Conservation (phyloP, 1,284 basidiomycete genomes). For the Phellinidium pouzarii region DNA sequence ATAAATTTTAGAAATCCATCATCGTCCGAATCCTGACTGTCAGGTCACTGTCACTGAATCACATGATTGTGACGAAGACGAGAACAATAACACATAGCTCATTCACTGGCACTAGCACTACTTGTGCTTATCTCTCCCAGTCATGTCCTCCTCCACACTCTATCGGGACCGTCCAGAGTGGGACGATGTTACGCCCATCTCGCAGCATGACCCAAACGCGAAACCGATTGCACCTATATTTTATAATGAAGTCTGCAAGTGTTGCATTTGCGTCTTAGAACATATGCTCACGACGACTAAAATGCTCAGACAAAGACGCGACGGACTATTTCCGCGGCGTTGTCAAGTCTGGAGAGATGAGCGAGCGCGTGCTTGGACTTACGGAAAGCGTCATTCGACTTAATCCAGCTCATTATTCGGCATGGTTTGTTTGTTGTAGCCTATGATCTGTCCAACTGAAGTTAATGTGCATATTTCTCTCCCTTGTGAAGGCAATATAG, state of each 20-base stretch:
- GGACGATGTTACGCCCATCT: constrained; percentile 71
- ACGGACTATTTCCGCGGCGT: constrained; percentile 89
- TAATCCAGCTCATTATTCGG: constrained; percentile 92
- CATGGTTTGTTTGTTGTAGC: constrained; percentile 56
- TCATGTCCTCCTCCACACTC: constrained; percentile 23
- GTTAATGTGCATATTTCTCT: constrained; percentile 3
- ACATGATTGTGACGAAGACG: too few species aligned
- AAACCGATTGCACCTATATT: constrained; percentile 84
- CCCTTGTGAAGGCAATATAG: constrained; percentile 77
- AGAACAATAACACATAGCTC: too few species aligned
- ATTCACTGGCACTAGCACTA: too few species aligned
- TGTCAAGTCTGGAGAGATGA: constrained; percentile 69
- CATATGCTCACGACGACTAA: constrained; percentile 10
- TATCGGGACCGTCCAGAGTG: constrained; percentile 68
- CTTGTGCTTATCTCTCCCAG: too few species aligned
- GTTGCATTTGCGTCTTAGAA: constrained; percentile 6
- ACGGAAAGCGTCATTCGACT: constrained; percentile 81
- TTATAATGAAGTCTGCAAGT: constrained; percentile 81
- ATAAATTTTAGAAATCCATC: too few species aligned
- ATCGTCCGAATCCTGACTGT: too few species aligned
- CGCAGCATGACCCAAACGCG: constrained; percentile 69
- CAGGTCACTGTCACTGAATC: too few species aligned
- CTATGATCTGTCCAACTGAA: constrained; percentile 9
- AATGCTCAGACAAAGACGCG: constrained; percentile 74
- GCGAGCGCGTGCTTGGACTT: constrained; percentile 71